Evolutionary conservation across 352 stramenopile species (phyloP), one percentile per base, ranked within the genome.

Genomic region (Phytophthora citricola): DNA sequence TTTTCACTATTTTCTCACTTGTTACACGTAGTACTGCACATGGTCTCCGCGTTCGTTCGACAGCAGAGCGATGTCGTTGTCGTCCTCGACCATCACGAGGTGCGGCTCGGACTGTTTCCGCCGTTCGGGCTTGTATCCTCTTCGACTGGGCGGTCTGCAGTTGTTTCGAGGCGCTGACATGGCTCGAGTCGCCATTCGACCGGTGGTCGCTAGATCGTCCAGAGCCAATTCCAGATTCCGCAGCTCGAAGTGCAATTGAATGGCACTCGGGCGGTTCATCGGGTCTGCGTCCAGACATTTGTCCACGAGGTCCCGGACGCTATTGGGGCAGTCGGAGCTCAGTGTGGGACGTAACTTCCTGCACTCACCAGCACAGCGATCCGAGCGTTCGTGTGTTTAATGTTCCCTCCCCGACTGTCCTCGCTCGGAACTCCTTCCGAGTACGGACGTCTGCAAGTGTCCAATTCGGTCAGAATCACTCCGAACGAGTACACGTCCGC

Each of bases 401-500:
- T 59, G 10, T 67, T 72, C 12, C 50, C 58, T 2, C 48, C 59
- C 22, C 65, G 61, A 22, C 63, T 63, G 47, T 66, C 58, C 3
- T 69, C 66, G 48, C 44, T 74, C 27, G 70, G 62, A 39, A 74
- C 52, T 12, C 58, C 70, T 5, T 78, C 70, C 8, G 66, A 78
- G 22, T 78, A 78, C 40, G 70, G 70, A 29, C 70, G 70, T 29
- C 66, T 61, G 43, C 73, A 81, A 5, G 80, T 87, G 54, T 89
- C 80, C 9, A 89, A 26, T 47, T 89, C 80, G 1, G 73, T 73
- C 38, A 89, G 63, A 26, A 89, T 67, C 12, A 92, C 80, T 32
- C 85, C 86, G 54, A 91, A 91, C 17, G 79, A 88, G 66, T 92
- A 94, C 12, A 94, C 71, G 44, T 94, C 86, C 15, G 83, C 78